Evolutionary conservation across 257 asterid species (phyloP).

Genomic region (Ligustrum vulgare): DNA sequence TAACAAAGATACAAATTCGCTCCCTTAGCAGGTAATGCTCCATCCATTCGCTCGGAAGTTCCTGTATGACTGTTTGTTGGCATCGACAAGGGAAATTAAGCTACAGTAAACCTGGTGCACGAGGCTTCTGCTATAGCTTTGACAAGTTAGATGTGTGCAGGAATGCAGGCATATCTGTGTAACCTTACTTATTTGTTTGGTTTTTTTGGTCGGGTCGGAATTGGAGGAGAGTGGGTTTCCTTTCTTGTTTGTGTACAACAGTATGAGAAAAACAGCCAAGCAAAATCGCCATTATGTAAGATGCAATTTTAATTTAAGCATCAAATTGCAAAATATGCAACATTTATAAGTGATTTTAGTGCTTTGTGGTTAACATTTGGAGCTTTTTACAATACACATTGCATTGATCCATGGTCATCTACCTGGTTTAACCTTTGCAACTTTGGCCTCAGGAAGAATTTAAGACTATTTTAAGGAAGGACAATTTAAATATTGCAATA

Average conservation of each 20-base stretch:
- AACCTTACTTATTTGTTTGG: background rate
- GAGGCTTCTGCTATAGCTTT: background rate
- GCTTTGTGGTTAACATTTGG: too few relatives aligned
- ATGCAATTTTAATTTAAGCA: background rate
- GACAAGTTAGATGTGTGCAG: background rate
- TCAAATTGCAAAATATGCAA: background rate
- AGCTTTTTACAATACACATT: background rate
- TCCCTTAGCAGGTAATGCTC: conserved; percentile 27
- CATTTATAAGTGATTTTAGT: too few relatives aligned
- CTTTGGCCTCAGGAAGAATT: background rate
- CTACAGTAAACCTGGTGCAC: background rate
- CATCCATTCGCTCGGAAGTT: conserved; percentile 24
- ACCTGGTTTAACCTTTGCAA: background rate
- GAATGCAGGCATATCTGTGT: background rate
- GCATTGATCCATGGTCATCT: background rate
- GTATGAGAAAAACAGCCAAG: background rate
- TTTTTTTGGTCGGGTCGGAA: background rate
- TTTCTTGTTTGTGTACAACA: background rate
- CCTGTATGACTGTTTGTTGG: background rate
- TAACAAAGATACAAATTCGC: background rate
- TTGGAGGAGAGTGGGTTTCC: background rate
- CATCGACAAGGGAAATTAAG: background rate
- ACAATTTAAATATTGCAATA: background rate
- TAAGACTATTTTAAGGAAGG: background rate
- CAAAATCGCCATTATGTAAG: background rate